These are phyloP conservation scores for Aurifilum marmelostoma DNA, from an alignment of 2,329 filamentous ascomycete genomes.

Conservation along the genomic window DNA sequence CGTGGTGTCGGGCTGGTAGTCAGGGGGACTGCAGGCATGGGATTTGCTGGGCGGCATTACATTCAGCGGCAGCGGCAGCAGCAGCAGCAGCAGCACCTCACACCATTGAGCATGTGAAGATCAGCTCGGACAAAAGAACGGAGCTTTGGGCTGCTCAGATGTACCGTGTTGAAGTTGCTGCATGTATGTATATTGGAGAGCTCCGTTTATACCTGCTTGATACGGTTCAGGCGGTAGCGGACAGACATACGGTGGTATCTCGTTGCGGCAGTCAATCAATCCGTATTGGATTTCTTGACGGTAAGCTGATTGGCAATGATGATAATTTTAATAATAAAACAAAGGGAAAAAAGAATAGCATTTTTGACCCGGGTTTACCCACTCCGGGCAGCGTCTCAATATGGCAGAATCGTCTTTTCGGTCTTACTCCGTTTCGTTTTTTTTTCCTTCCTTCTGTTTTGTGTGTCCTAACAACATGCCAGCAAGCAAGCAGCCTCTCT, in stretches of 20 bases:
- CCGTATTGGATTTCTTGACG: not conserved
- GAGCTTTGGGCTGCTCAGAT: no score
- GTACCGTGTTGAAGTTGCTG: not conserved
- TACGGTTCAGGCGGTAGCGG: not conserved
- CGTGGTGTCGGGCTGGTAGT: not conserved
- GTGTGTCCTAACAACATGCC: not conserved
- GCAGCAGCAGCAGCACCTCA: no score
- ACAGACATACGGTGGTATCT: not conserved
- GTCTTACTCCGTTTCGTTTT: not conserved
- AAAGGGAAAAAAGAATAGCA: not conserved
- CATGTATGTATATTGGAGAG: not conserved
- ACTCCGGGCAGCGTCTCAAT: not conserved
- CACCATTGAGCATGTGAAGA: not conserved
- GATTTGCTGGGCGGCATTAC: not conserved
- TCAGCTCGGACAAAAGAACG: not conserved
- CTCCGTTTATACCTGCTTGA: slow-evolving; percentile 4
- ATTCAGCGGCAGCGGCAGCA: not conserved
- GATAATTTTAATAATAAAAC: not conserved
- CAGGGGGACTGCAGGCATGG: no score
- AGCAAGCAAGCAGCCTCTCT: not conserved
- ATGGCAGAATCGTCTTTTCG: no score
- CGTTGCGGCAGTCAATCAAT: not conserved
- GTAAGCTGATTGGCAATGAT: no score
- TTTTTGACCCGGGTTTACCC: not conserved
- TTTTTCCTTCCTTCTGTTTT: not conserved